Evolutionary conservation across 768 basidiomycete species (phyloP), one percentile per base, ranked within the genome.

Genomic region (Agaricus bisporus): DNA sequence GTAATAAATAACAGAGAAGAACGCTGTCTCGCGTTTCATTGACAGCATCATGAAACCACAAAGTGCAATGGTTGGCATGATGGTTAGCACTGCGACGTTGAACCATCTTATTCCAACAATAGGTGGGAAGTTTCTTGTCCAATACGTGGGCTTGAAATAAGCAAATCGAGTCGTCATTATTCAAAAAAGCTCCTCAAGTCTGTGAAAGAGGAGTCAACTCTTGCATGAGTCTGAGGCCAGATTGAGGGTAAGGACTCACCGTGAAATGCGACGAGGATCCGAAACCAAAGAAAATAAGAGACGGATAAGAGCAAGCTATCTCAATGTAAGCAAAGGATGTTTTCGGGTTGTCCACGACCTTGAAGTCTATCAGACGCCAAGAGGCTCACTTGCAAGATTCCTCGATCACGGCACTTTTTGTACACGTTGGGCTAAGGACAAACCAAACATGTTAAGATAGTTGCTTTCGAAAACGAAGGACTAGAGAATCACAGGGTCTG

Each of bases 1-100:
- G 73, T 93, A 95, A 73, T 91, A 95, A 15, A 77, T 62, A 25
- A 79, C 66, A 15, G 82, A 70, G 70, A 84, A 94, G 8, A 80
- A 48, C 22, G 72, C 61, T 0, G 93, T 95, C 63, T 76, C 69
- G 47, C 62, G 63, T 51, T 73, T 68, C 39, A 74, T 59, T 46
- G 72, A 66, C 8, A 80, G 80, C 20, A 60, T 61, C 10, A 80
- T 74, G 47, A 83, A 60, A 11, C 92, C 94, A 70, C 85, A 89
- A 48, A 85, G 64, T 48, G 87, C 78, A 52, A 93, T 59, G 9
- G 76, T 69, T 8, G 94, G 92, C 0, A 90, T 88, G 57, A 85
- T 56, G 42, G 83, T 79, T 42, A 94, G 71, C 35, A 88, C 75
- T 22, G 73, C 67, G 61, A 91, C 73, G 61, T 88, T 91, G 73